Evolutionary conservation across 1,284 basidiomycete genomes (phyloP), one percentile per base, ranked within the genome.

Genomic region (Cutaneotrichosporon mucoides): DNA sequence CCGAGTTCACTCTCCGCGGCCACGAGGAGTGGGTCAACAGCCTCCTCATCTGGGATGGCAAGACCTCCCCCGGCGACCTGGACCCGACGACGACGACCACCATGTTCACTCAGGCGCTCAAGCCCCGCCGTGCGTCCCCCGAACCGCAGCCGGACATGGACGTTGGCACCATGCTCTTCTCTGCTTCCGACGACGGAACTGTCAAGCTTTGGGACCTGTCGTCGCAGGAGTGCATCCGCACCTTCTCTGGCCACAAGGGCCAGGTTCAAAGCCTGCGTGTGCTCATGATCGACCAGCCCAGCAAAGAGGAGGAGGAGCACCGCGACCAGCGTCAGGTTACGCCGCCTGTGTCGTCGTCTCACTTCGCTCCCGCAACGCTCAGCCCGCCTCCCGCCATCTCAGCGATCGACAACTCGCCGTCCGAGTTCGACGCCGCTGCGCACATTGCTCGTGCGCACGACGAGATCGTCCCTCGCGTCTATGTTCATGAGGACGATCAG

Each of bases 11-110:
- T 4, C 81, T 99, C 44, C 84, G 92, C 4, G 96, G 96, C 1
- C 96, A 99, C 73, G 82, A 83, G 44, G 94, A 98, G 71, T 98
- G 96, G 94, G 93, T 99, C 62, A 99, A 98, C 74, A 84, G 90
- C 3, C 93, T 99, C 16, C 85, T 88, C 62, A 80, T 99, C 15
- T 99, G 96, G 95, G 90, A 96, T 72, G 85, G 87, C 6, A 78
- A 78, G 48, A 84, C 81, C 53, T 76, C 80, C 5, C 76, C 79
- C 1, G 70, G 71, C 5, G 76, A 80, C 59, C 56, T 70, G 45
- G 75, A 79, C 62, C 71, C 71, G 40, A 72, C 80, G 2, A 72
- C 80, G 10, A 62, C 79, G 6, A 74, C 83, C 6, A 66, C 72
- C 41, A 53, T 48, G 51, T 76, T 80, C 44, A 68, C 78, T 34